A percentile compares a stretch with the other conserved stretches of the same genome.
phyloP scores from a whole-genome alignment of 129 eudicot genomes.

The Saussurea involucrata region DNA sequence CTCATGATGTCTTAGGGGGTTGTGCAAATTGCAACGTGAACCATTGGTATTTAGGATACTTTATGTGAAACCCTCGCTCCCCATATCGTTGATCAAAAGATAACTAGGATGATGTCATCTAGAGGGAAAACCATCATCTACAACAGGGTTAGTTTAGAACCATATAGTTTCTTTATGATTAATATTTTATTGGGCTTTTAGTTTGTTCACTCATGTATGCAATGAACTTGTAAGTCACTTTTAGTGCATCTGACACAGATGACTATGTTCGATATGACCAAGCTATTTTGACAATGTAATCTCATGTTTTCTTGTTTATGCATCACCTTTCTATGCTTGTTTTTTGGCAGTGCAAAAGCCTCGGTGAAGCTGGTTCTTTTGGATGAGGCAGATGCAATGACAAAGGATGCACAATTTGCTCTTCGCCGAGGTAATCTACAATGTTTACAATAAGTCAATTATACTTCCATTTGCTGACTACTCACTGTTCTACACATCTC shows the following conservation, averaged over 20 bases:
- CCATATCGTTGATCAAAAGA: not conserved
- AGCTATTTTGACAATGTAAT: not conserved
- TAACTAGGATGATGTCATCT: not conserved
- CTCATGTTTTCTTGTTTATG: not conserved
- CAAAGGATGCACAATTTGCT: constrained; percentile 99
- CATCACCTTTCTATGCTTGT: not conserved
- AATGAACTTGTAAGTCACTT: not conserved
- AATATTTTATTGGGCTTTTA: constrained; percentile 4
- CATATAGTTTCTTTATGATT: not conserved
- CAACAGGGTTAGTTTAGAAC: not conserved
- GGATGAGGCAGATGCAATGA: constrained; percentile 99
- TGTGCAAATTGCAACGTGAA: not conserved
- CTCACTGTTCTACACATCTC: constrained; percentile 4
- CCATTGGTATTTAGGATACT: not conserved
- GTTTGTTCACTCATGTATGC: not conserved
- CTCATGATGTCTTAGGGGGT: not conserved
- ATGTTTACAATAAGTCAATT: not conserved
- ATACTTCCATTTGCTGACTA: not conserved
- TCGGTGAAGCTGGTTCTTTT: constrained; percentile 77
- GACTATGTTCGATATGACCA: not conserved
- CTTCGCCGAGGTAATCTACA: constrained; percentile 73
- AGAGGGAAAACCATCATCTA: not conserved
- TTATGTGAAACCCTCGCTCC: no score
- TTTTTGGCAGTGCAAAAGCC: constrained; percentile 60
- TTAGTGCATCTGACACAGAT: not conserved